Conservation (phyloP, 805 yeast species). For the Kazachstania bromeliacearum region DNA sequence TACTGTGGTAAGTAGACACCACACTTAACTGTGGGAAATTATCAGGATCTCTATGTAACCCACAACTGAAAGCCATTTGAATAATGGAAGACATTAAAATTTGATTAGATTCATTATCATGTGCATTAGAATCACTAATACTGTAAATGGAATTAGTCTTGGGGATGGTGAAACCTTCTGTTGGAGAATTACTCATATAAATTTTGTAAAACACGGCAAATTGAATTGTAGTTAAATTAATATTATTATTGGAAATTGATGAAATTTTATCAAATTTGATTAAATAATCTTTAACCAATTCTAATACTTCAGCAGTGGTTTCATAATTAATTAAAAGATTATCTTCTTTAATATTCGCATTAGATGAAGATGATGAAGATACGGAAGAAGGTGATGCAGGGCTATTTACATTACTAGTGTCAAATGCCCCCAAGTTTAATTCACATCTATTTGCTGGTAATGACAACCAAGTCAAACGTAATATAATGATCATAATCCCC, state of each 20-base stretch:
- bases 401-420: slow-evolving; percentile 5
- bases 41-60: slow-evolving; percentile 60
- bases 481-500: slow-evolving; percentile 43
- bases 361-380: slow-evolving; percentile 11
- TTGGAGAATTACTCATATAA: slow-evolving; percentile 49
- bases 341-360: slow-evolving; percentile 24
- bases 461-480: slow-evolving; percentile 49
- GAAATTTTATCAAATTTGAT: slow-evolving; percentile 29
- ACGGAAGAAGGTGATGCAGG: slow-evolving; percentile 5
- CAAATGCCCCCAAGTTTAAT: slow-evolving; percentile 20
- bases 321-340: slow-evolving; percentile 19
- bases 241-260: slow-evolving; percentile 27
- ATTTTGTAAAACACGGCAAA: slow-evolving; percentile 48
- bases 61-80: slow-evolving; percentile 61
- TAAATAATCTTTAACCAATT: slow-evolving; percentile 22
- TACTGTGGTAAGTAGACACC: slow-evolving; percentile 13
- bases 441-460: slow-evolving; percentile 36
- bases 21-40: slow-evolving; percentile 36
- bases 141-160: slow-evolving; percentile 8
- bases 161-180: slow-evolving; percentile 20
- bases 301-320: slow-evolving; percentile 23
- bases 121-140: slow-evolving; percentile 16
- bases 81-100: slow-evolving; percentile 46
- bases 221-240: slow-evolving; percentile 39
- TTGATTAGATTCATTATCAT: slow-evolving; percentile 50